Evolutionary conservation across 2,329 filamentous ascomycete species (phyloP).

Genomic region (Sarocladium brachiariae): DNA sequence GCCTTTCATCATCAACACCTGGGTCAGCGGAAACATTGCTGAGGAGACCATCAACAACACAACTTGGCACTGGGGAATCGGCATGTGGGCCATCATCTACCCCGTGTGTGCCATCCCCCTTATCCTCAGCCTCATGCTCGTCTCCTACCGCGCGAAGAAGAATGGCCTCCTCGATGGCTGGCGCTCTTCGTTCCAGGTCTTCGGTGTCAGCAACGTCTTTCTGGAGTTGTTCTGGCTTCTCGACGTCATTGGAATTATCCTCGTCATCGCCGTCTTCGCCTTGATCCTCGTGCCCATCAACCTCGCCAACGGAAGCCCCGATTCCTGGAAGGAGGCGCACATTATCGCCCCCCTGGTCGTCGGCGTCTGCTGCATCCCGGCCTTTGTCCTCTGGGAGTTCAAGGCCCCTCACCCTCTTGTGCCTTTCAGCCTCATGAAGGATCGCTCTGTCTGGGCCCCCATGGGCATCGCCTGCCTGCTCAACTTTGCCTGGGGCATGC

Average conservation of each 20-base stretch:
- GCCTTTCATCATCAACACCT: slow-evolving; percentile 58
- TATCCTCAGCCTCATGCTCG: slow-evolving; percentile 42
- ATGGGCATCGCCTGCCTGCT: slow-evolving; percentile 51
- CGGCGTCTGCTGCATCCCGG: slow-evolving; percentile 40
- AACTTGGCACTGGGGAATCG: slow-evolving; percentile 56
- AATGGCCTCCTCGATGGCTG: slow-evolving; percentile 37
- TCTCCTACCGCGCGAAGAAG: slow-evolving; percentile 44
- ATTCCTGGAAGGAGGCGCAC: slow-evolving; percentile 28
- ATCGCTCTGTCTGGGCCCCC: slow-evolving; percentile 58
- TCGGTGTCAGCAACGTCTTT: slow-evolving; percentile 25
- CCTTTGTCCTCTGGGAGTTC: slow-evolving; percentile 43
- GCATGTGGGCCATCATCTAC: slow-evolving; percentile 60
- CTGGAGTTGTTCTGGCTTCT: slow-evolving; percentile 40
- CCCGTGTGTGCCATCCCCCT: slow-evolving; percentile 51
- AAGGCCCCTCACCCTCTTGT: slow-evolving; percentile 46
- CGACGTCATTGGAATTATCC: slow-evolving; percentile 37
- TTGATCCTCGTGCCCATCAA: slow-evolving; percentile 39
- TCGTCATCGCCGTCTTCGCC: slow-evolving; percentile 39
- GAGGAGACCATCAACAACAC: slow-evolving; percentile 38
- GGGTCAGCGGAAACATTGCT: slow-evolving; percentile 54
- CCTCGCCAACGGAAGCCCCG: slow-evolving; percentile 34
- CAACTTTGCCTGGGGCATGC: slow-evolving; percentile 55
- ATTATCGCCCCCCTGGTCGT: slow-evolving; percentile 39
- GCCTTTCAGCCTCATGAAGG: slow-evolving; percentile 54
- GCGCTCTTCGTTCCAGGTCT: slow-evolving; percentile 23